phyloP scores from a whole-genome alignment of 2,329 filamentous ascomycete genomes.

The Fusarium ambrosium region DNA sequence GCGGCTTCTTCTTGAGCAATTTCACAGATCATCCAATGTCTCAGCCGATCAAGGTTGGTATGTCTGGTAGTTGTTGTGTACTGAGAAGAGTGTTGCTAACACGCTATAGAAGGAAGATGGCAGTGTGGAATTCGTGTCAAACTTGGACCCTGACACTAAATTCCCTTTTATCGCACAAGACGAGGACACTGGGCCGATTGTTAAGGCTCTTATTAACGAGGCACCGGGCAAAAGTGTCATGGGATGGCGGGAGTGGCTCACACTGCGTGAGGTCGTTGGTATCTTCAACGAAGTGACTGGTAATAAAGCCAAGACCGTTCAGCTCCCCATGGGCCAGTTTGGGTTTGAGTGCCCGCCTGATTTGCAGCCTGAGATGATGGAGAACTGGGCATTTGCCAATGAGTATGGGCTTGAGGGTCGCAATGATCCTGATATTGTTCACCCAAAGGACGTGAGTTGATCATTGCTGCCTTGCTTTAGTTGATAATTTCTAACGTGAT shows the following conservation, averaged over 20 bases:
- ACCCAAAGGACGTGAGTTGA: background rate
- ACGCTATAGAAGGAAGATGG: background rate
- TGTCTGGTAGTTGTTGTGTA: background rate
- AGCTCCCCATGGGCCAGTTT: background rate
- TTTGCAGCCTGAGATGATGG: background rate
- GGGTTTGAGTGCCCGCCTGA: background rate
- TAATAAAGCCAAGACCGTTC: background rate
- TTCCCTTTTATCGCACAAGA: background rate
- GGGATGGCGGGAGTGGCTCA: background rate
- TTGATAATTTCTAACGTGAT: background rate
- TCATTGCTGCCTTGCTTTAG: background rate
- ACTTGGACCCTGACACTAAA: background rate
- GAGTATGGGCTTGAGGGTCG: background rate
- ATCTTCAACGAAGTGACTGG: background rate
- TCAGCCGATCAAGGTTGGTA: background rate
- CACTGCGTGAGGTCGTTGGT: background rate
- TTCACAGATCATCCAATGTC: conserved; percentile 5
- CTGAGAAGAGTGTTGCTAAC: background rate
- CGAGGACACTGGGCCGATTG: background rate
- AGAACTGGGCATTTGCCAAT: background rate
- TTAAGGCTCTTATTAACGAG: background rate
- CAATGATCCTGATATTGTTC: background rate
- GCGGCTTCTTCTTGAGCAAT: background rate
- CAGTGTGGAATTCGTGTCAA: background rate
- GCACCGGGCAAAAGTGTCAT: background rate